Evolutionary conservation across 805 yeast genomes (phyloP).

Genomic region (Trichomonascus vanleenenianus): DNA sequence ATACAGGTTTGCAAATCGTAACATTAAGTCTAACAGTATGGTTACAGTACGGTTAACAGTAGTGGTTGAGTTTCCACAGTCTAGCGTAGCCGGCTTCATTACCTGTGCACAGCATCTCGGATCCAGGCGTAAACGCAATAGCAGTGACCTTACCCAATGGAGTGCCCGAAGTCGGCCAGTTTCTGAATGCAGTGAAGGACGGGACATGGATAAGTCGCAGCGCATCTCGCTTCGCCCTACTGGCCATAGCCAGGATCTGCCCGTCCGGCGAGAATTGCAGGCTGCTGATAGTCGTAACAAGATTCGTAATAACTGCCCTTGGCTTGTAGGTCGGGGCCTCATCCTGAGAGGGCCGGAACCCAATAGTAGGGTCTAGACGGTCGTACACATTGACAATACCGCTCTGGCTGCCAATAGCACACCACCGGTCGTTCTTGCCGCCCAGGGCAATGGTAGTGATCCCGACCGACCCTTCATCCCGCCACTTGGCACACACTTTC

Average conservation of each 20-base stretch:
- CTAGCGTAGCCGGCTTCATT: constrained; percentile 88
- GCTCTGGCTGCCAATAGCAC: constrained; percentile 81
- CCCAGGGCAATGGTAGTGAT: constrained; percentile 71
- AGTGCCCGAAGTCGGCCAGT: constrained; percentile 97
- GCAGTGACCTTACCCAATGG: constrained; percentile 92
- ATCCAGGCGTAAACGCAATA: constrained; percentile 68
- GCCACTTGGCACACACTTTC: constrained; percentile 61
- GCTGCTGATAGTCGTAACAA: constrained; percentile 72
- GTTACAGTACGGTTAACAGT: constrained; percentile 24
- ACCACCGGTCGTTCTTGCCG: constrained; percentile 53
- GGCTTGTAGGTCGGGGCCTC: constrained; percentile 40
- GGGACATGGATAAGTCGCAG: constrained; percentile 83
- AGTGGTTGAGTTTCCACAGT: constrained; percentile 83
- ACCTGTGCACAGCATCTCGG: constrained; percentile 81
- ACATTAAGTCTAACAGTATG: too few relatives aligned
- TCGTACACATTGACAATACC: constrained; percentile 81
- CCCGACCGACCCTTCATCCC: constrained; percentile 79
- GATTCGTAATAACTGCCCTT: constrained; percentile 59
- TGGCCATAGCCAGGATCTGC: constrained; percentile 78
- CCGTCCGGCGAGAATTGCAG: constrained; percentile 79
- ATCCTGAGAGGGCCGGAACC: constrained; percentile 18
- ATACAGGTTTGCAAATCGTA: too few relatives aligned
- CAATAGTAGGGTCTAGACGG: constrained; percentile 27
- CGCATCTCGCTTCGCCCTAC: constrained; percentile 79
- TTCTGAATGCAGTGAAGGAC: constrained; percentile 72